phyloP scores from a whole-genome alignment of 495 filamentous ascomycete species.

The Aspergillus avenaceus region DNA sequence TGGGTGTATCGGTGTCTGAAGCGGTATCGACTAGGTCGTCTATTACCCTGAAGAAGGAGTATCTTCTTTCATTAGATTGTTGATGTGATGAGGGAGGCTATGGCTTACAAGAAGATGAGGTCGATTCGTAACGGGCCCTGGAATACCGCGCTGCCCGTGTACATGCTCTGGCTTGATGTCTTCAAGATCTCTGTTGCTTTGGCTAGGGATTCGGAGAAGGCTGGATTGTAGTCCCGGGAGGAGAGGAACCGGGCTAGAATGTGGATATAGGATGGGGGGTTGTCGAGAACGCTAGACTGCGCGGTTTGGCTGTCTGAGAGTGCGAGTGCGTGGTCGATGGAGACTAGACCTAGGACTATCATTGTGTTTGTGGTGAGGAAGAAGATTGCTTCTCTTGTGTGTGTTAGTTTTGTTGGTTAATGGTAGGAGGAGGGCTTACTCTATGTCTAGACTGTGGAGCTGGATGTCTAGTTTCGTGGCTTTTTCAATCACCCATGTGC shows the following conservation, averaged over 20 bases:
- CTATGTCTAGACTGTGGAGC: constrained; percentile 58
- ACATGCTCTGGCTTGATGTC: constrained; percentile 64
- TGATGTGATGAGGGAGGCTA: not conserved
- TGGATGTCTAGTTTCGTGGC: constrained; percentile 57
- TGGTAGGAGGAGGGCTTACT: constrained; percentile 40
- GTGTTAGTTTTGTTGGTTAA: not conserved
- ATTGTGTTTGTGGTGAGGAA: constrained; percentile 62
- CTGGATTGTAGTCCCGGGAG: constrained; percentile 16
- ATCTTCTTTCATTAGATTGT: constrained; percentile 28
- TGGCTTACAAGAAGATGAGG: constrained; percentile 51
- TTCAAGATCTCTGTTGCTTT: constrained; percentile 50
- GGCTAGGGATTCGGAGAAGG: constrained; percentile 43
- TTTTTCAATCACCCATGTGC: constrained; percentile 62
- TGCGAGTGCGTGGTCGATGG: constrained; percentile 59
- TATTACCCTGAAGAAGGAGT: constrained; percentile 67
- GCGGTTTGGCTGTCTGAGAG: constrained; percentile 35
- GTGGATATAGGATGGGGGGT: constrained; percentile 50
- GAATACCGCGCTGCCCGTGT: constrained; percentile 61
- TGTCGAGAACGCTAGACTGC: not conserved
- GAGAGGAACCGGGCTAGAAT: not conserved
- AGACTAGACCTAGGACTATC: constrained; percentile 60
- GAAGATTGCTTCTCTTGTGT: constrained; percentile 47
- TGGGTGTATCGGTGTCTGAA: constrained; percentile 23
- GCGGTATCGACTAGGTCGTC: constrained; percentile 66
- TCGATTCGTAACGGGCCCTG: constrained; percentile 61